These are phyloP conservation scores for Cladophialophora psammophila DNA, from an alignment of 2,329 filamentous ascomycete genomes.

Conservation along the genomic window DNA sequence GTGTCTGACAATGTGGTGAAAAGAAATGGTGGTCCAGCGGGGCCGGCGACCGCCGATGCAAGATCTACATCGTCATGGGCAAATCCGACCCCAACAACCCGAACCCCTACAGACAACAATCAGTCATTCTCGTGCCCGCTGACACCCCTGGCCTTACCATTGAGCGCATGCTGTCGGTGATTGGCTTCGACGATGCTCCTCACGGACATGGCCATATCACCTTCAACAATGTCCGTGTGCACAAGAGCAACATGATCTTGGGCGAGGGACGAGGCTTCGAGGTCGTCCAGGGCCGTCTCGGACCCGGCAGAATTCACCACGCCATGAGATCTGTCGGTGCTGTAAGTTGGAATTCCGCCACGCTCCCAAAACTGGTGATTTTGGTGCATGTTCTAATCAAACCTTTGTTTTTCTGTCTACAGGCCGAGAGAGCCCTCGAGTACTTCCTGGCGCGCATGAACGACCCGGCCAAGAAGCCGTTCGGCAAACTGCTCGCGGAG, in stretches of 20 bases:
- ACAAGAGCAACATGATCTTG: slow-evolving; percentile 80
- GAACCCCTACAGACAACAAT: slow-evolving; percentile 87
- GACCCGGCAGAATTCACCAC: slow-evolving; percentile 96
- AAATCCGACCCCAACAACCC: slow-evolving; percentile 80
- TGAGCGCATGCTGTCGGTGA: slow-evolving; percentile 90
- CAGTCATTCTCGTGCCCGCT: slow-evolving; percentile 86
- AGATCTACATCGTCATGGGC: slow-evolving; percentile 96
- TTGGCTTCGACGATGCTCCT: slow-evolving; percentile 97
- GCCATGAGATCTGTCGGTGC: slow-evolving; percentile 94
- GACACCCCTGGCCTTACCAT: slow-evolving; percentile 86
- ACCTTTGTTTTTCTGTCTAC: neutral
- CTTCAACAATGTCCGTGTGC: slow-evolving; percentile 90
- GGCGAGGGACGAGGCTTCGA: slow-evolving; percentile 95
- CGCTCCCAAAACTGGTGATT: neutral
- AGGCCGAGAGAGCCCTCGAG: slow-evolving; percentile 83
- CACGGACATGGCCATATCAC: slow-evolving; percentile 94
- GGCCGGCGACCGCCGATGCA: slow-evolving; percentile 89
- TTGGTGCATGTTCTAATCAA: neutral
- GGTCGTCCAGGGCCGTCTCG: slow-evolving; percentile 96
- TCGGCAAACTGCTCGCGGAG: slow-evolving; percentile 83
- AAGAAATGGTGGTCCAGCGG: slow-evolving; percentile 99
- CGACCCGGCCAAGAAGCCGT: slow-evolving; percentile 87
- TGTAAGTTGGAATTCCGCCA: slow-evolving; percentile 44
- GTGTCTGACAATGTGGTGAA: slow-evolving; percentile 5
- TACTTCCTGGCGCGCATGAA: slow-evolving; percentile 96